A percentile compares a stretch with the other conserved stretches of the same genome.
These are phyloP conservation scores for Fusarium abutilonis DNA, from an alignment of 2,329 filamentous ascomycete species.

Conservation along the genomic window DNA sequence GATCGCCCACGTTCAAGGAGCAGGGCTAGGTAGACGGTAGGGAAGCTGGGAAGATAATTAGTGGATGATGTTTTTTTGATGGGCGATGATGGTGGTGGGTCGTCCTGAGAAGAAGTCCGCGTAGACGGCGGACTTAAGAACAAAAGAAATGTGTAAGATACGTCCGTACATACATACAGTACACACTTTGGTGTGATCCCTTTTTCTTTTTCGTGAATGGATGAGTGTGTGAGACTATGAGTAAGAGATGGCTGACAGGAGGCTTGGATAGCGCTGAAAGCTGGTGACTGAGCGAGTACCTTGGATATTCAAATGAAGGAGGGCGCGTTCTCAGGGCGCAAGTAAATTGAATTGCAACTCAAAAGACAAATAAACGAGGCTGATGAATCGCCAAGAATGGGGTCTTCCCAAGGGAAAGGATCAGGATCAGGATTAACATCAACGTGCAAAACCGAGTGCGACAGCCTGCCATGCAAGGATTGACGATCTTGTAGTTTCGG, in stretches of 20 bases:
- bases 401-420: neutral
- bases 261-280: constrained; percentile 35
- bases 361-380: constrained; percentile 20
- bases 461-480: constrained; percentile 22
- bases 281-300: too few species aligned
- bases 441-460: constrained; percentile 28
- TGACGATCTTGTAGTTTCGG: constrained; percentile 13
- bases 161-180: constrained; percentile 7
- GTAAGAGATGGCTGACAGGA: constrained; percentile 28
- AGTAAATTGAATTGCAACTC: constrained; percentile 19
- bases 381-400: constrained; percentile 17
- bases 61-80: neutral
- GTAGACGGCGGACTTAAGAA: constrained; percentile 34
- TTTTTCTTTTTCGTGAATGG: neutral
- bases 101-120: constrained; percentile 41
- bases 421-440: constrained; percentile 7
- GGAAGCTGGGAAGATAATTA: neutral
- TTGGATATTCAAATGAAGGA: constrained; percentile 1
- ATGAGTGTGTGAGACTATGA: neutral
- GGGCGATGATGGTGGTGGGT: neutral
- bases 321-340: constrained; percentile 36
- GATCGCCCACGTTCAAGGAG: constrained; percentile 30
- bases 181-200: neutral
- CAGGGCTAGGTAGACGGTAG: constrained; percentile 21
- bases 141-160: neutral